Evolutionary conservation across 148 eudicot genomes (phyloP), one percentile per base, ranked within the genome.

Genomic region (Diospyros kaki): DNA sequence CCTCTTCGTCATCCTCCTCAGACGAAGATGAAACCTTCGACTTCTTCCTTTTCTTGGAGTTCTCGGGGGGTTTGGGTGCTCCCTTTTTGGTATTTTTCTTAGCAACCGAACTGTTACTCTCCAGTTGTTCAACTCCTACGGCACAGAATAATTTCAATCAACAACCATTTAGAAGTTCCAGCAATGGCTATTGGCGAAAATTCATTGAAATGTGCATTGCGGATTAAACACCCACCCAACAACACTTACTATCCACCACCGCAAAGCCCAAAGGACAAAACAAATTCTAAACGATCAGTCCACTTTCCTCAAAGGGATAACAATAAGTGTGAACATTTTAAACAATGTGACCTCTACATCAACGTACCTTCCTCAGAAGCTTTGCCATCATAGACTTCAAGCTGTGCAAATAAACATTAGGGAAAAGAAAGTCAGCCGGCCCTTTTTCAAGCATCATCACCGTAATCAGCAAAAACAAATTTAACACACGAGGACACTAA

Each of bases 301-400:
- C 28, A 28, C 28, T 28, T 28, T 28, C 28, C 28, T 28, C 28
- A 28, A 28, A 28, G 28, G 28, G 4, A 28, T 17, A 15, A 17
- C 11, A 56, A 5, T 69, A 14, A 55, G 39, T n/a, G 56, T 69
- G 4, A 6, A 70, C 18, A 56, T 17, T 14, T 39, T 54, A 69
- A 14, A 76, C 64, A 78, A 59, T 54, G 28, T 50, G 2, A 12
- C 13, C 28, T 71, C 65, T 54, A 14, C 52, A 48, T 38, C 45
- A 51, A 38, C 67, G 18, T 88, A 94, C 97, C 99, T 93, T 89
- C 92, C 1, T 75, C 91, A 3, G 87, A 65, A 71, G 86, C 89
- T 82, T 90, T 92, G 69, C 99, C 99, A 66, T 95, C 97, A 80
- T 95, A 85, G 56, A 93, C 86, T 65, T 95, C 99, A 69, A 95